Conservation (phyloP, 2,329 filamentous ascomycete genomes). For the Pestalotiopsis sp. region DNA sequence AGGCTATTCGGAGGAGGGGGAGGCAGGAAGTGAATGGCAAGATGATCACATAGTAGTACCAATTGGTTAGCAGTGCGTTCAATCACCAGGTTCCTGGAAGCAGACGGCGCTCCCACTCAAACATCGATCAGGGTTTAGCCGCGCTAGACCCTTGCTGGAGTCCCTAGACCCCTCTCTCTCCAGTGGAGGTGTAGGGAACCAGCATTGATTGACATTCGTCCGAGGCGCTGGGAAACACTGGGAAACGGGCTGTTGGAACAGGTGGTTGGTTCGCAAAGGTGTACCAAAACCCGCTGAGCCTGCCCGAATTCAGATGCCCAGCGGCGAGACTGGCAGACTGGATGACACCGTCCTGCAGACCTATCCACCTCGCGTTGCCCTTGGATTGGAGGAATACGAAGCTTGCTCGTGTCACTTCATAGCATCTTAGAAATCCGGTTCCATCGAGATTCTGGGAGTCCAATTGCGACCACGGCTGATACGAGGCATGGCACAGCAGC, state of each 20-base stretch:
- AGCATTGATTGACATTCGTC: background rate
- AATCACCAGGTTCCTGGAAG: background rate
- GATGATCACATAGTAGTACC: background rate
- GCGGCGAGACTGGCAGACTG: background rate
- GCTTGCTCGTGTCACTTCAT: conserved; percentile 2
- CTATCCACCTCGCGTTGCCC: background rate
- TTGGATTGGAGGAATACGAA: conserved; percentile 12
- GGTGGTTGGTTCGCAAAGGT: background rate
- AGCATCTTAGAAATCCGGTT: background rate
- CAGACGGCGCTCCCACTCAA: background rate
- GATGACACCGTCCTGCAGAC: background rate
- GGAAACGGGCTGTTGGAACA: background rate
- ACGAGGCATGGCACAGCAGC: conserved; percentile 7
- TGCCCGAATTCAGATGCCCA: background rate
- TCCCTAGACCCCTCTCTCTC: background rate
- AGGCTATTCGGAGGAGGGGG: conserved; percentile 7
- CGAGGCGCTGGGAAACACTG: background rate
- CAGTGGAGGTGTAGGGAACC: background rate
- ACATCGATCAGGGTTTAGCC: conserved; percentile 5
- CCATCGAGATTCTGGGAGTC: background rate
- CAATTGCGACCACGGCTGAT: background rate
- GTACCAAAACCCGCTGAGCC: background rate
- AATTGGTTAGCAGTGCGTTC: background rate
- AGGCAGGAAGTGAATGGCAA: background rate
- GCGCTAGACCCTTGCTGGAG: background rate